Base-by-base conservation (phyloP, 2,329 filamentous ascomycete species). In the Aspergillus eucalypticola region DNA sequence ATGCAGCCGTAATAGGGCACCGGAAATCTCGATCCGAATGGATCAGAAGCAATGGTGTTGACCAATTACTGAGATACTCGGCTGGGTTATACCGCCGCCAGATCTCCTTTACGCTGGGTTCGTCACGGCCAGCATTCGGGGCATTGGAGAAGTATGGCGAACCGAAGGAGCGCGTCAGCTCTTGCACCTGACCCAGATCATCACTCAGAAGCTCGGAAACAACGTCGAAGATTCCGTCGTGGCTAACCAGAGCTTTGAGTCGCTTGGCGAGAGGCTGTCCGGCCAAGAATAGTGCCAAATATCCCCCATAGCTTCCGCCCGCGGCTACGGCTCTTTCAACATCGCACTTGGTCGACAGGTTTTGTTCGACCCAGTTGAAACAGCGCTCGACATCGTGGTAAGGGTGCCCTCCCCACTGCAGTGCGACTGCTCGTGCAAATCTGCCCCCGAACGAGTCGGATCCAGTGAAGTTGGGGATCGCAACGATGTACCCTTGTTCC, bases 361-460 rank as follows among this genome's bases (percentile, higher is more conserved):
- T 54, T 8, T 44, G 8, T n/a, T 54, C 52, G 4, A 54, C 8
- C 52, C 52, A 54, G n/a, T 17, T 27, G 19, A 54, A 54, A 21
- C 38, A 42, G 4, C 52, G 52, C 52, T 44, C 52, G 38, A 54
- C 19, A 11, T 54, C 52, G 2, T 15, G 13, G 52, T 44, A 44
- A 25, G 52, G 52, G n/a, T 54, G 52, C 6, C 52, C 52, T n/a
- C 52, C 52, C 52, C 52, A 54, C 25, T 54, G 52, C 7, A 42
- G 52, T 15, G 38, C 10, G 38, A 54, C 52, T 15, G 21, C 8
- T 7, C 15, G 38, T 8, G 38, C 38, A 13, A 54, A 54, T 15
- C 19, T n/a, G 2, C n/a, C 15, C 7, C 52, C 52, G 23, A 54
- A 54, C 21, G 52, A 54, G 21, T 54, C 52, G 8, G 52, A 54